Conservation (phyloP, 441 rosid species). For the Populus tomentosa region DNA sequence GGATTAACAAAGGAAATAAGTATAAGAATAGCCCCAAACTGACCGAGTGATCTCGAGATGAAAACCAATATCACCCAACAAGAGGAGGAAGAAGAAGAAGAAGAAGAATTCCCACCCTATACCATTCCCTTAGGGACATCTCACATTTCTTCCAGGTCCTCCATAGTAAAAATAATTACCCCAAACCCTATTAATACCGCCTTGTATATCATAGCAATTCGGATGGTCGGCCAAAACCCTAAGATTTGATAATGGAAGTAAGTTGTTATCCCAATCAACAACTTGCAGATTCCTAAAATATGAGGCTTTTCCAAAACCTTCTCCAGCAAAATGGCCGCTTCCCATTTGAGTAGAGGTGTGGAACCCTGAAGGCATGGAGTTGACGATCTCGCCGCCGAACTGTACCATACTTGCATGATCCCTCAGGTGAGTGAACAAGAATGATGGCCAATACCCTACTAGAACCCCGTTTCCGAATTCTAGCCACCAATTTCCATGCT, state of each 20-base stretch:
- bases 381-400: conserved; percentile 88
- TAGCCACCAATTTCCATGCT: conserved; percentile 99
- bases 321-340: conserved; percentile 87
- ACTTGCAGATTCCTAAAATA: conserved; percentile 81
- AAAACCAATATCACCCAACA: conserved; percentile 35
- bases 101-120: conserved; percentile 10
- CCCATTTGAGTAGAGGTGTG: conserved; percentile 97
- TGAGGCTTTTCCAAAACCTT: conserved; percentile 86
- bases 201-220: conserved; percentile 81
- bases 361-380: conserved; percentile 56
- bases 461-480: conserved; percentile 86
- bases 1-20: conserved; percentile 27
- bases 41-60: conserved; percentile 26
- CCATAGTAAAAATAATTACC: conserved; percentile 94
- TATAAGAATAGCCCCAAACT: conserved; percentile 34
- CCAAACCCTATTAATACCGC: conserved; percentile 85
- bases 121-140: conserved; percentile 59
- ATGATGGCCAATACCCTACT: conserved; percentile 95
- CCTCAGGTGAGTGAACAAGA: conserved; percentile 68
- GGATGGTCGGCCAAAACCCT: conserved; percentile 81
- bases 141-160: conserved; percentile 93
- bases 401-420: conserved; percentile 95
- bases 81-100: neutral
- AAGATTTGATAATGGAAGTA: conserved; percentile 61
- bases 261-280: conserved; percentile 94